Evolutionary conservation across 1,139 yeast species (phyloP), one percentile per base, ranked within the genome.

Genomic region (Hyphopichia wangnamkhiaoensis): DNA sequence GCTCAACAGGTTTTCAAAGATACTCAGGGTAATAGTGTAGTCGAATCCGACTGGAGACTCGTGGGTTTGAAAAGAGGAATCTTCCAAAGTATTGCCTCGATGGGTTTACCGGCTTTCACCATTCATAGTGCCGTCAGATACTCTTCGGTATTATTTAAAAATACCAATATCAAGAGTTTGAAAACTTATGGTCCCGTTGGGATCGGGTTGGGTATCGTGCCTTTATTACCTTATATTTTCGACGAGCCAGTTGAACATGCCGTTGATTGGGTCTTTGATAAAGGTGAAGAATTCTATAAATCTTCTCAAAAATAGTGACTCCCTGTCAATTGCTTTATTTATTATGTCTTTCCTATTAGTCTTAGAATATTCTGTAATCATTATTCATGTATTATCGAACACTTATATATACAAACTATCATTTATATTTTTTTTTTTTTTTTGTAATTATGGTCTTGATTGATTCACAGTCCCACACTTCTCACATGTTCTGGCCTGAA

Each of bases 71-170:
- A 87, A 58, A 74, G 95, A 56, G 91, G 87, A 5, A 54, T 86
- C 30, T 87, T 87, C 68, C 95, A 87, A 61, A 74, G 86, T 47
- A 68, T 87, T 48, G 95, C 95, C 2, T 81, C 89, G 30, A 87
- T 87, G 95, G 94, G 88, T 10, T 71, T 87, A 38, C 95, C 95
- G 4, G 95, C 95, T 1, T 81, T 86, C 58, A 87, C 95, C 4
- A 87, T 87, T 53, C 95, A 87, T 59, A 74, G 85, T 9, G 75
- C 89, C 2, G 95, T 87, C 33, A 73, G 84, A 52, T 84, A 84
- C 56, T 79, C 90, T 1, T 82, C 88, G 2, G 50, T 61, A 23
- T 61, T 82, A 30, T 75, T 80, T 58, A 76, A 77, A 49, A 81
- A 75, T 54, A 59, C 73, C 13, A 50, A 54, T 7, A 44, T 50